Conservation (phyloP, 2,329 filamentous ascomycete species). For the Diaporthe batatas region DNA sequence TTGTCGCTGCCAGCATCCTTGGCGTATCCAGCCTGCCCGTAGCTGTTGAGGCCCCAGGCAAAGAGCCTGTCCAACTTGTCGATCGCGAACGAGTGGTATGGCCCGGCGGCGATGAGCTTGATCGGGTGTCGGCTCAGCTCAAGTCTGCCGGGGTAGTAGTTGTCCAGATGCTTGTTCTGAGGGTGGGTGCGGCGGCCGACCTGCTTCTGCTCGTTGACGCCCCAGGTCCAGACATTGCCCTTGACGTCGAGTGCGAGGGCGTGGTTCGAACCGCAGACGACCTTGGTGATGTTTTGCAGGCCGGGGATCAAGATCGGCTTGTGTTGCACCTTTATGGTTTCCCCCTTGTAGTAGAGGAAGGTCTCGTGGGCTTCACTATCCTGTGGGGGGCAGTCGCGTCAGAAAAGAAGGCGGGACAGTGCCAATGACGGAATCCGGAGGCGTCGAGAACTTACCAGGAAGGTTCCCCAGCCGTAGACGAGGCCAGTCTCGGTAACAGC, state of each 20-base stretch:
- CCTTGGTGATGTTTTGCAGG: slow-evolving; percentile 66
- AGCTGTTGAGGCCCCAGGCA: slow-evolving; percentile 76
- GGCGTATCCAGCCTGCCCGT: slow-evolving; percentile 71
- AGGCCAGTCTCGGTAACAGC: slow-evolving; percentile 72
- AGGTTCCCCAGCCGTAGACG: slow-evolving; percentile 77
- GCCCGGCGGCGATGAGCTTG: slow-evolving; percentile 66
- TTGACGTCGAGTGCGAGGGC: slow-evolving; percentile 69
- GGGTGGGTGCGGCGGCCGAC: slow-evolving; percentile 61
- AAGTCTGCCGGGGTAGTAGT: slow-evolving; percentile 40
- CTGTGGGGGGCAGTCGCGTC: slow-evolving; percentile 40
- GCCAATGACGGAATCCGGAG: slow-evolving; percentile 33
- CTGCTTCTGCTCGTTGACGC: slow-evolving; percentile 73
- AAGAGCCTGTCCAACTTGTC: slow-evolving; percentile 71
- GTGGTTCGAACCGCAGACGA: slow-evolving; percentile 70
- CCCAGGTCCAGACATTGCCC: slow-evolving; percentile 73
- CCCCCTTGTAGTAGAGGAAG: slow-evolving; percentile 42
- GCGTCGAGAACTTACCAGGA: slow-evolving; percentile 61
- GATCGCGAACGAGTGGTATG: slow-evolving; percentile 75
- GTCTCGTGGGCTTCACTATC: slow-evolving; percentile 42
- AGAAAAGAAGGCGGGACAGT: slow-evolving; percentile 27
- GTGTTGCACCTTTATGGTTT: slow-evolving; percentile 44
- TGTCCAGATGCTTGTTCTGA: slow-evolving; percentile 39
- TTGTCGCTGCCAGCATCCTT: slow-evolving; percentile 67
- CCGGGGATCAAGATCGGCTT: slow-evolving; percentile 62
- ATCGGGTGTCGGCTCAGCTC: slow-evolving; percentile 56